Evolutionary conservation across 1,139 yeast genomes (phyloP).

Genomic region (Debaryomyces robertsiae): DNA sequence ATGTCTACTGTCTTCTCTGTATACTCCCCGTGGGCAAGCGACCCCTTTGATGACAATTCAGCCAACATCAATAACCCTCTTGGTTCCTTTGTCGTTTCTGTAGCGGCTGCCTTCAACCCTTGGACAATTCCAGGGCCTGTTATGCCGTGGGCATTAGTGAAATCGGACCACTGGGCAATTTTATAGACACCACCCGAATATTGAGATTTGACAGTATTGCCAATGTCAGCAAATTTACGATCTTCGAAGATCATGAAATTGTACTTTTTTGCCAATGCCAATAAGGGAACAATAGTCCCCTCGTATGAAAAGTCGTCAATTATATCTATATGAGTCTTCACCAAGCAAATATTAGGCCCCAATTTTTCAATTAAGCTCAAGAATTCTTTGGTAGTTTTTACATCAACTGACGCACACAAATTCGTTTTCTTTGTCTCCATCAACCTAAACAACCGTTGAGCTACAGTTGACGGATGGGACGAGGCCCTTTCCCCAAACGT

Average conservation of each 20-base stretch:
- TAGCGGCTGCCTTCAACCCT: slow-evolving; percentile 84
- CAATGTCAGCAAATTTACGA: slow-evolving; percentile 97
- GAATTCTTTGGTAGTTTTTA: slow-evolving; percentile 74
- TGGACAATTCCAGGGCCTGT: slow-evolving; percentile 93
- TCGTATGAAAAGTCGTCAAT: slow-evolving; percentile 86
- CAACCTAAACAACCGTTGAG: slow-evolving; percentile 67
- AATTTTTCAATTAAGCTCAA: slow-evolving; percentile 69
- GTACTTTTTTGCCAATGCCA: slow-evolving; percentile 71
- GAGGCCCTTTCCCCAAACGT: slow-evolving; percentile 72
- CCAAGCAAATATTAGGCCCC: slow-evolving; percentile 90
- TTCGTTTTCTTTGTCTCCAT: slow-evolving; percentile 85
- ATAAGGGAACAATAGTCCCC: slow-evolving; percentile 72
- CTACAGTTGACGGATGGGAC: slow-evolving; percentile 75
- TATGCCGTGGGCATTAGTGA: slow-evolving; percentile 96
- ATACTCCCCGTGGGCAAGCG: slow-evolving; percentile 90
- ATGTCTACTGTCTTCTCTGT: slow-evolving; percentile 85
- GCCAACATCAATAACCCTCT: slow-evolving; percentile 95
- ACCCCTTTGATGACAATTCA: slow-evolving; percentile 90
- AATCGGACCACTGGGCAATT: slow-evolving; percentile 93
- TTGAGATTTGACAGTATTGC: slow-evolving; percentile 95
- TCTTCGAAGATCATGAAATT: slow-evolving; percentile 90
- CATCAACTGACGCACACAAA: slow-evolving; percentile 96
- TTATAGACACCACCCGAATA: slow-evolving; percentile 87
- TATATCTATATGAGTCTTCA: slow-evolving; percentile 94
- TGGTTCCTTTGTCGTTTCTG: slow-evolving; percentile 69